Base-by-base conservation (phyloP, 371 early-diverging fungal genomes). In the Mucor racemosus region DNA sequence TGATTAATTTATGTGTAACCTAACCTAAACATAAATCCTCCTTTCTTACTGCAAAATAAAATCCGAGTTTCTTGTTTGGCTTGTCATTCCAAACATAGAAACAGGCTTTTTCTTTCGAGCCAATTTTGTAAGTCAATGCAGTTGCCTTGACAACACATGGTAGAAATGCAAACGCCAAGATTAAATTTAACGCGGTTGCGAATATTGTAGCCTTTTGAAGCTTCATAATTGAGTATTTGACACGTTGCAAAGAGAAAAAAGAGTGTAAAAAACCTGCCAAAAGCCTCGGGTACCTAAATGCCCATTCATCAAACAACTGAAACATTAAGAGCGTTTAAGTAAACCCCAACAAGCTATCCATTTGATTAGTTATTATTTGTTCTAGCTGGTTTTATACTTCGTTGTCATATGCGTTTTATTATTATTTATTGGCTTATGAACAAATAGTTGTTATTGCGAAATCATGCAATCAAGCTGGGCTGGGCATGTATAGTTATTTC, bases 41-140 rank as follows among this genome's bases (percentile, higher is more conserved):
- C 7, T 7, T 17, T 17, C 91, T 79, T 90, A 96, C 99, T 34
- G 97, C 94, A 90, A 96, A 97, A 83, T 97, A 98, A 73, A 98
- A 95, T 31, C 93, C 91, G 44, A 97, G 75, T 82, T 98, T 98
- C 77, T 92, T 88, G 63, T 85, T 88, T 7, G 90, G 86, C 42
- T 83, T 70, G 68, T 89, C 91, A 33, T 88, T 83, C 69, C 78
- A 81, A 8, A 86, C 78, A 78, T 90, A 92, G 75, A 92, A 95
- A 75, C 95, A 95, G 21, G 89, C 84, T 54, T 91, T n/a, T n/a
- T n/a, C n/a, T n/a, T 86, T 92, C 19, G 97, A 92, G 53, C 88
- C 88, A 72, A 98, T 87, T 67, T 84, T 87, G 77, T 94, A 96
- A 55, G 96, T 95, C 62, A 97, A 81, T 6, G 96, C 82, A 14